Percentiles rank a stretch among this genome's conserved stretches.
phyloP scores from a whole-genome alignment of 2,329 filamentous ascomycete species.

The Ceratocystis smalleyi region DNA sequence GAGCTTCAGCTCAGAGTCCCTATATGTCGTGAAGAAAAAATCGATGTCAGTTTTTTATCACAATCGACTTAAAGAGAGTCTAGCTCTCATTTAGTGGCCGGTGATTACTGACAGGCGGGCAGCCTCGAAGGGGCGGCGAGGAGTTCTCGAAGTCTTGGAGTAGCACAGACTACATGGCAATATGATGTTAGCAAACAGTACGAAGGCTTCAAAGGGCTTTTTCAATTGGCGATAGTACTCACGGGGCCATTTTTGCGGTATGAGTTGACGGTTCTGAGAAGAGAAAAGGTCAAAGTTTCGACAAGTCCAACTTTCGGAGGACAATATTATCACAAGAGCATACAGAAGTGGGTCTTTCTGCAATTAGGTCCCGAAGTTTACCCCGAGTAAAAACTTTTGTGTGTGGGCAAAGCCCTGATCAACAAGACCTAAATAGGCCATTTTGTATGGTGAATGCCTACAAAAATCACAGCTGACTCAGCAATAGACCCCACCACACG shows the following conservation, averaged over 20 bases:
- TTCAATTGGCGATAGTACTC: conserved; percentile 19
- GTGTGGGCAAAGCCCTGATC: conserved; percentile 16
- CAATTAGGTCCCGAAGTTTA: conserved; percentile 13
- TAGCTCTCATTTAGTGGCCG: conserved; percentile 98
- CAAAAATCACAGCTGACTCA: conserved; percentile 11
- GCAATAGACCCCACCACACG: conserved; percentile 14
- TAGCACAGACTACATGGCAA: conserved; percentile 37
- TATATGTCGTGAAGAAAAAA: conserved; percentile 33
- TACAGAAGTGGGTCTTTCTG: background rate
- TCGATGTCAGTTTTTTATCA: conserved; percentile 52
- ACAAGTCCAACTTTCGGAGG: conserved; percentile 13
- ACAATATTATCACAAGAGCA: conserved; percentile 5
- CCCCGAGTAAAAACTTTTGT: conserved; percentile 13
- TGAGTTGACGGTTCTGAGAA: conserved; percentile 19
- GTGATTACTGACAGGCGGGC: conserved; percentile 95
- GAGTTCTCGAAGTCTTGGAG: conserved; percentile 99
- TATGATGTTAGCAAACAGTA: conserved; percentile 17
- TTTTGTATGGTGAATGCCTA: background rate
- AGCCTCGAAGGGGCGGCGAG: conserved; percentile 95
- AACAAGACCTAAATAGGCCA: conserved; percentile 13
- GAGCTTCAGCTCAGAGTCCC: conserved; percentile 98
- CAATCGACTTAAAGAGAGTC: conserved; percentile 91
- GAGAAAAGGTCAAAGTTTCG: conserved; percentile 16
- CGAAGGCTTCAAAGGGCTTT: background rate
- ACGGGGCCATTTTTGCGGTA: conserved; percentile 31